These are phyloP conservation scores for Nannizziopsis barbatae DNA, from an alignment of 2,329 filamentous ascomycete species.

Conservation along the genomic window DNA sequence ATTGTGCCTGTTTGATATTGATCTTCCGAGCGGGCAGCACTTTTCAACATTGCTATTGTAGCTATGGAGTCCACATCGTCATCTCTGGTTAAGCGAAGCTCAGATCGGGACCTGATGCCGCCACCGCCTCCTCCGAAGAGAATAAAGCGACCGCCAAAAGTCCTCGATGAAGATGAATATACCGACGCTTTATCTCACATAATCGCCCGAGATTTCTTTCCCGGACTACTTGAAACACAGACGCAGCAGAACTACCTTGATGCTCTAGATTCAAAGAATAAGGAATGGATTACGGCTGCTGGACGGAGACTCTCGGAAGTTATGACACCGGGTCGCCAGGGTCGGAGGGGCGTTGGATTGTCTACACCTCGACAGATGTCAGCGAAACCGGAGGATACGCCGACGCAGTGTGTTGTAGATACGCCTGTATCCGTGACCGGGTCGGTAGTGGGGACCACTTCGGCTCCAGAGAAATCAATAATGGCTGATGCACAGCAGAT, in stretches of 20 bases:
- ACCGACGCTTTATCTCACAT: constrained; percentile 84
- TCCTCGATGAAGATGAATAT: constrained; percentile 90
- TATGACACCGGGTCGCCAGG: constrained; percentile 61
- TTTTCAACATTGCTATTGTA: not conserved
- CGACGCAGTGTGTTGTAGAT: constrained; percentile 56
- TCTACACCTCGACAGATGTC: constrained; percentile 21
- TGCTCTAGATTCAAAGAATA: constrained; percentile 75
- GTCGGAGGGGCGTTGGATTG: constrained; percentile 28
- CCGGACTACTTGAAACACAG: constrained; percentile 73
- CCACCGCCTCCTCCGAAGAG: constrained; percentile 75
- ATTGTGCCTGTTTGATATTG: too few species aligned
- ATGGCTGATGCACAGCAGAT: constrained; percentile 57
- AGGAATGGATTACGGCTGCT: constrained; percentile 75
- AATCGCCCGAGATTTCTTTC: constrained; percentile 87
- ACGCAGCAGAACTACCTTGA: constrained; percentile 86
- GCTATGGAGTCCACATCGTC: constrained; percentile 21
- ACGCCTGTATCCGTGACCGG: constrained; percentile 46
- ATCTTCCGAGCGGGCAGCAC: not conserved
- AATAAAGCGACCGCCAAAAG: constrained; percentile 77
- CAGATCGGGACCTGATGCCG: constrained; percentile 59
- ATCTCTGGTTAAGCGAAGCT: constrained; percentile 26
- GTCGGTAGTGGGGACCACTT: constrained; percentile 30
- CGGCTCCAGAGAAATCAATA: constrained; percentile 22
- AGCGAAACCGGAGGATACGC: constrained; percentile 41
- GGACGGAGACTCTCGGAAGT: constrained; percentile 59